Percentiles rank a stretch among this genome's conserved stretches.
These are phyloP conservation scores for Venturia nashicola DNA, from an alignment of 2,329 filamentous ascomycete species.

Conservation along the genomic window DNA sequence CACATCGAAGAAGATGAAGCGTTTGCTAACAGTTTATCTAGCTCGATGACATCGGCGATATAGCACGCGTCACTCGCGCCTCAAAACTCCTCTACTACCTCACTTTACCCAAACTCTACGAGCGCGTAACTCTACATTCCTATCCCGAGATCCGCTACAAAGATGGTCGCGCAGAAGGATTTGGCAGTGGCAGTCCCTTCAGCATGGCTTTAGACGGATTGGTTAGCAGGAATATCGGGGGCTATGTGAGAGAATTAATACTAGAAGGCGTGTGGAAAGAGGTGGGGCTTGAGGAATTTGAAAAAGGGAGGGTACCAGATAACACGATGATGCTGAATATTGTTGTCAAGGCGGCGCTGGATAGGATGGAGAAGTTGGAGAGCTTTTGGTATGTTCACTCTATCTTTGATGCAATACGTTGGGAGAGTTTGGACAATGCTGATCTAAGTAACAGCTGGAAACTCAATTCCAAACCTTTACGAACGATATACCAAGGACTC, in stretches of 20 bases:
- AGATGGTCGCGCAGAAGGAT: slow-evolving; percentile 45
- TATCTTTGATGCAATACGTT: not conserved
- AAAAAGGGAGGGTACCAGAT: slow-evolving; percentile 48
- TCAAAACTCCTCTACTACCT: slow-evolving; percentile 53
- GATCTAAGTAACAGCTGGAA: slow-evolving; percentile 36
- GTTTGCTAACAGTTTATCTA: slow-evolving; percentile 15
- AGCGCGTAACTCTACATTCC: slow-evolving; percentile 41
- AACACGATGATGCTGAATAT: slow-evolving; percentile 53
- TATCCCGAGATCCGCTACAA: slow-evolving; percentile 47
- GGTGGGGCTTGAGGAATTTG: slow-evolving; percentile 44
- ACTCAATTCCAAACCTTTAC: slow-evolving; percentile 46
- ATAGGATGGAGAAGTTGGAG: slow-evolving; percentile 44
- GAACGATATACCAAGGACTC: slow-evolving; percentile 47
- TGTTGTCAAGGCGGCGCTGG: slow-evolving; percentile 44
- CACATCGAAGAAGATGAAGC: not conserved
- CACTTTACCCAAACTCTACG: slow-evolving; percentile 49
- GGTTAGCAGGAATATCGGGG: slow-evolving; percentile 41
- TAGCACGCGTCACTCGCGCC: slow-evolving; percentile 47
- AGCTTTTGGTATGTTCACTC: slow-evolving; percentile 34
- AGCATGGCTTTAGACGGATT: slow-evolving; percentile 50
- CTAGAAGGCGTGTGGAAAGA: slow-evolving; percentile 47
- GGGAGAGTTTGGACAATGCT: not conserved
- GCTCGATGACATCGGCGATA: slow-evolving; percentile 46
- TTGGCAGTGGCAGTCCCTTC: slow-evolving; percentile 50
- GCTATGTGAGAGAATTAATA: slow-evolving; percentile 39